Evolutionary conservation across 1,284 basidiomycete species (phyloP), one percentile per base, ranked within the genome.

Genomic region (Puccinia sorghi): DNA sequence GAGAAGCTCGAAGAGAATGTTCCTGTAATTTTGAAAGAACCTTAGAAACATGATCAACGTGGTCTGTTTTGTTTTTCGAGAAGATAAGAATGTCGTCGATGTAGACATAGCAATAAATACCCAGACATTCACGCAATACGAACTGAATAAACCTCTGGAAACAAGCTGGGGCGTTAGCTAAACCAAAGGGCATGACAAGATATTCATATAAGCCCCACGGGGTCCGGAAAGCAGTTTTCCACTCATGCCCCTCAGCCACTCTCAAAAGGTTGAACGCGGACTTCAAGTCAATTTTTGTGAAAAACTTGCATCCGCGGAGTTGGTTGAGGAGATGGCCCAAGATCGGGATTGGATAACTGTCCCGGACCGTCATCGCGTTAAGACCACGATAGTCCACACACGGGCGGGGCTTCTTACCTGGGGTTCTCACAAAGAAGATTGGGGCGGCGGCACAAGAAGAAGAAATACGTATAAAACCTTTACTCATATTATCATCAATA

Each of bases 381-480:
- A 75, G 27, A 15, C 43, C 41, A 6, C 73, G 27, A 56, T 75
- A 75, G 50, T 75, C 73, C 27, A 75, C 59, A 37, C 73, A 75
- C 20, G 61, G 61, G 5, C 63, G 13, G 20, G 11, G 17, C 17
- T 50, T 41, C 46, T 41, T 64, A 20, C 25, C 48, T 7, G 73
- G 41, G 27, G 3, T 20, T 37, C 13, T 22, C 6, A 63, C 73
- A 66, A 75, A 67, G 43, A 75, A 66, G 20, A 59, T 27, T 3
- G 72, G 72, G 2, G 39, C 27, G 4, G 57, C 54, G 7, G 59
- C 57, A 2, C 39, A 15, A 3, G 57, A 74, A 48, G 72, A 41
- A 48, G 27, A 63, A 2, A 25, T n/a, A 20, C 57, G 22, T 25
- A 74, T 74, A 27, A 63, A 74, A 27, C 56, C 72, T 37, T 72